phyloP scores from a whole-genome alignment of 139 green algal genomes.

The Tetradesmus lagerheimii region DNA sequence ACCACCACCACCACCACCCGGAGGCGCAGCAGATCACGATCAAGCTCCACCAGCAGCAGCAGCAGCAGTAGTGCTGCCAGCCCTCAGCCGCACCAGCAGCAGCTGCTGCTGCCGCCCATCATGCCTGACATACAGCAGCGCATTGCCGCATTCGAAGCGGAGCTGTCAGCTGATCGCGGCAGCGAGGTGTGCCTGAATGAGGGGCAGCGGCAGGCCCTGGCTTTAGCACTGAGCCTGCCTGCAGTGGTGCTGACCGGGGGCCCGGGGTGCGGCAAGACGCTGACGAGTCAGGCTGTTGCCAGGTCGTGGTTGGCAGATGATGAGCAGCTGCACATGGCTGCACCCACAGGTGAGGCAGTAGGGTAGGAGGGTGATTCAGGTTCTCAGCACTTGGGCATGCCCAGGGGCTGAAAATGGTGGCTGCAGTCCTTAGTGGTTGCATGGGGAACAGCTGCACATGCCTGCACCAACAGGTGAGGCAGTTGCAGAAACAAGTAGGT shows the following conservation, averaged over 20 bases:
- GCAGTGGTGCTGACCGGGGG: constrained; percentile 80
- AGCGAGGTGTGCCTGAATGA: background rate
- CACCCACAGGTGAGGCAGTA: constrained; percentile 32
- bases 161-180: background rate
- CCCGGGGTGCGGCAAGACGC: constrained; percentile 83
- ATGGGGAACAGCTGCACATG: background rate
- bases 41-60: constrained; percentile 18
- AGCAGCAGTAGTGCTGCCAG: background rate
- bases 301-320: constrained; percentile 63
- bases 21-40: background rate
- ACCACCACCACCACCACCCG: background rate
- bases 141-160: background rate
- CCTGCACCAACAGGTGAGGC: background rate
- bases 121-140: background rate
- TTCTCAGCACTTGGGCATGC: too few species aligned
- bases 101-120: background rate
- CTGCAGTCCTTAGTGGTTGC: too few species aligned
- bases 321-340: constrained; percentile 62
- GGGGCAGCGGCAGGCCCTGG: constrained; percentile 65
- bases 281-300: constrained; percentile 62
- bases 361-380: too few species aligned
- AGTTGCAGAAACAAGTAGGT: too few species aligned
- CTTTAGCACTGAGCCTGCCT: constrained; percentile 57
- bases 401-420: too few species aligned
- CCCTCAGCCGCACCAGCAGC: background rate